Base-by-base conservation (phyloP, 1,284 basidiomycete genomes). In the Mycosarcoma maydis region DNA sequence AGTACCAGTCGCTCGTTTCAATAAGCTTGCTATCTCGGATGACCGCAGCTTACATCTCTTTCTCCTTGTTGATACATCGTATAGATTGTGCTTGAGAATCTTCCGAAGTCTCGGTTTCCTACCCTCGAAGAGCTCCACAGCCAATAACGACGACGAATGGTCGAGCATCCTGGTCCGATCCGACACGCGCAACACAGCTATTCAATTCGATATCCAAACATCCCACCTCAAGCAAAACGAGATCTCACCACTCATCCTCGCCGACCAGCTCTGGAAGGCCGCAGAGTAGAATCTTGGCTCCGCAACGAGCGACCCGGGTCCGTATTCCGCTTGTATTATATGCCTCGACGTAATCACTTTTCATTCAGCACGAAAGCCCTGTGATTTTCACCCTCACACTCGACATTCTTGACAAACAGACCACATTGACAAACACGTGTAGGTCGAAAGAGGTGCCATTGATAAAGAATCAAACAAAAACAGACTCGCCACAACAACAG, bases 41-140 rank as follows among this genome's bases (percentile, higher is more conserved):
- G n/a, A n/a, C n/a, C n/a, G n/a, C n/a, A n/a, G n/a, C n/a, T n/a
- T n/a, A n/a, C 46, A 6, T 27, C 16, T 19, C 39, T 11, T 36
- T n/a, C 23, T 16, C 6, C 17, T 19, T 16, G 13, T 36, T 26
- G 16, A 1, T 4, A 30, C 29, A 10, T 34, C 16, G n/a, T 16
- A 30, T 42, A 76, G 71, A 2, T 40, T 76, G 17, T 59, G 66
- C 13, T 32, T 76, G 4, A 49, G 73, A 19, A 61, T 76, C 36
- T 76, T 76, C 48, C 50, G 75, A 13, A 51, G 57, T 5, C 62
- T 76, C 4, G 75, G 75, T 14, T 76, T 76, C 44, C 36, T 76
- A 3, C 75, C 75, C 0, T 56, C 56, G 38, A 65, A 73, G 49
- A 19, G 19, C 22, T 19, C 7, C 13, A 6, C 30, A 4, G 4